A percentile compares a stretch with the other conserved stretches of the same genome.
These are phyloP conservation scores for Mucor circinelloides DNA, from an alignment of 371 early-diverging fungal genomes.

Conservation along the genomic window DNA sequence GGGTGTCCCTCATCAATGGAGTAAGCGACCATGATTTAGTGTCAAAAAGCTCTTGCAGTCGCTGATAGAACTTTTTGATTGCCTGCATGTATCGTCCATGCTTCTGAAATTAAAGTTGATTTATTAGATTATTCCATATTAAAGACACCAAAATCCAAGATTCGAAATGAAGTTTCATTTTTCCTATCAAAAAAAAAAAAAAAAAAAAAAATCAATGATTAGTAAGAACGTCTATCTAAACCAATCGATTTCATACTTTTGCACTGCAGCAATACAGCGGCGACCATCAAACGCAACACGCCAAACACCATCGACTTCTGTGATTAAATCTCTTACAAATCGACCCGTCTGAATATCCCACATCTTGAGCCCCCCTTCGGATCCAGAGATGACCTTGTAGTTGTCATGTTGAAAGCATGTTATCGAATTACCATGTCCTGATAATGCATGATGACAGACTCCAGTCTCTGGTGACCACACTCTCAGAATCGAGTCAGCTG, in stretches of 20 bases:
- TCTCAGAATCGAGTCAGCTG: slow-evolving; percentile 93
- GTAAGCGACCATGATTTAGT: background rate
- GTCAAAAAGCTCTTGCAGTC: background rate
- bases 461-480: slow-evolving; percentile 91
- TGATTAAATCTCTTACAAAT: slow-evolving; percentile 75
- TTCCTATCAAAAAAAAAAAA: slow-evolving; percentile 25
- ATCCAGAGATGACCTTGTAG: slow-evolving; percentile 88
- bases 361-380: slow-evolving; percentile 89
- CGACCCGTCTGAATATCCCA: slow-evolving; percentile 90
- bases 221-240: background rate
- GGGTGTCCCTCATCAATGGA: background rate
- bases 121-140: background rate
- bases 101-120: no score
- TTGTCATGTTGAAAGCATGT: slow-evolving; percentile 95
- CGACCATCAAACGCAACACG: slow-evolving; percentile 85
- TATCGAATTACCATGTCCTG: slow-evolving; percentile 81
- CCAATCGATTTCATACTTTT: slow-evolving; percentile 44
- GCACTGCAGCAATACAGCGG: slow-evolving; percentile 86
- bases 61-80: background rate
- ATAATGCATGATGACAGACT: slow-evolving; percentile 67
- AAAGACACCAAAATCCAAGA: slow-evolving; percentile 56
- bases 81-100: background rate
- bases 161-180: slow-evolving; percentile 52
- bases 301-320: slow-evolving; percentile 87
- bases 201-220: background rate